Base-by-base conservation (phyloP, 345 rosid species). In the Melaleuca alternifolia region DNA sequence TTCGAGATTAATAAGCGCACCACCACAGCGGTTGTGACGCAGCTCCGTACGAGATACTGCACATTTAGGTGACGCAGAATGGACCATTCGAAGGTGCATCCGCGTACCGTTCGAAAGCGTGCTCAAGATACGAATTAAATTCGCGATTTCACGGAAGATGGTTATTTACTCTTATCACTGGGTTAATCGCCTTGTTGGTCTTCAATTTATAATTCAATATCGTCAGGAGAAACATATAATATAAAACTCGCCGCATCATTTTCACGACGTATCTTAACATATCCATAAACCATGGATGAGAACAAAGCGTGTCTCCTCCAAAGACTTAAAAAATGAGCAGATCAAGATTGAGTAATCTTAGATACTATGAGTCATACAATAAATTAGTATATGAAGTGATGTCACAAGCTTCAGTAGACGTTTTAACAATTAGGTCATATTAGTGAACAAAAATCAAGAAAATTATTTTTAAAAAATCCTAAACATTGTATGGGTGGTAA, bases 51-150 rank as follows among this genome's bases (percentile, higher is more conserved):
- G 18, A 71, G 48, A 71, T 33, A 33, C 33, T 71, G 48, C 3
- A 2, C 11, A 10, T 10, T 51, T 11, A 51, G 5, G 14, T 51
- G 13, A 51, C 52, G 1, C 14, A 11, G 52, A 4, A 51, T 12
- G 13, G 14, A 59, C 33, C 33, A 8, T 2, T 59, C 8, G 16
- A 59, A 26, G 3, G 71, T n/a, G 71, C 71, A 2, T 8, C 12
- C 6, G 9, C 13, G 10, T 9, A 33, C 0, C 21, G 1, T 41
- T 33, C 48, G 20, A 5, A 33, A 1, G 10, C 37, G 21, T 1
- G 4, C 12, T 18, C 1, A 41, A 6, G 3, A 33, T 18, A 33
- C 24, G 23, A 33, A 11, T 71, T 46, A 2, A 33, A 37, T 13
- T 71, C 24, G 2, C 2, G 4, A 33, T 71, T 12, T 71, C 48